Evolutionary conservation across 441 rosid species (phyloP), one percentile per base, ranked within the genome.

Genomic region (Manihot esculenta): DNA sequence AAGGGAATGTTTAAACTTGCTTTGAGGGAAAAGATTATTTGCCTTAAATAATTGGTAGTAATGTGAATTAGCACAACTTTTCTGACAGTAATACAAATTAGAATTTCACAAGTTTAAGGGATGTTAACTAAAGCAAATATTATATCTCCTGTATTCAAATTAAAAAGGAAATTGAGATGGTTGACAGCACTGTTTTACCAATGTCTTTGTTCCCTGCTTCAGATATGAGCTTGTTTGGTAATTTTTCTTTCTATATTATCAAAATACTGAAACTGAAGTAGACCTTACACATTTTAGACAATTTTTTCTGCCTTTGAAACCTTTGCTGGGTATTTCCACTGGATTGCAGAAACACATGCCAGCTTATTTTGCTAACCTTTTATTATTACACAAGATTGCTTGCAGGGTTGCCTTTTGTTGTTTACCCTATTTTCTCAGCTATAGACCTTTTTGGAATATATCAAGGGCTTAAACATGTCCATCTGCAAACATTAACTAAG

Each of bases 401-500:
- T 79, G 88, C 86, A 77, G 83, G 87, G 80, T 80, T 91, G 68
- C 97, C 96, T 55, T 88, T 89, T 72, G 62, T 80, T 56, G 79
- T 91, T 24, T 91, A 91, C 82, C 98, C 98, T 33, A 66, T 90
- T 66, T 94, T 91, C 79, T 73, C 91, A 18, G 87, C 91, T 38
- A n/a, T 91, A 68, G 95, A 94, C 80, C 94, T 94, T 60, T 77
- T 85, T 21, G 98, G 98, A 38, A 89, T 89, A 77, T 88, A 91
- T 84, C 90, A 88, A 80, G 97, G 93, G 35, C 97, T 94, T 53
- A 84, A 86, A 84, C 85, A 94, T 79, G 87, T 91, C 62, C 90
- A 89, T 82, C 83, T 90, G 55, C 97, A 94, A 77, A 94, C 97
- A 65, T 78, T 94, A 73, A 91, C 95, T 21, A 94, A 91, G 97